Evolutionary conservation across 768 basidiomycete species (phyloP).

Genomic region (Boletus barrowsii): DNA sequence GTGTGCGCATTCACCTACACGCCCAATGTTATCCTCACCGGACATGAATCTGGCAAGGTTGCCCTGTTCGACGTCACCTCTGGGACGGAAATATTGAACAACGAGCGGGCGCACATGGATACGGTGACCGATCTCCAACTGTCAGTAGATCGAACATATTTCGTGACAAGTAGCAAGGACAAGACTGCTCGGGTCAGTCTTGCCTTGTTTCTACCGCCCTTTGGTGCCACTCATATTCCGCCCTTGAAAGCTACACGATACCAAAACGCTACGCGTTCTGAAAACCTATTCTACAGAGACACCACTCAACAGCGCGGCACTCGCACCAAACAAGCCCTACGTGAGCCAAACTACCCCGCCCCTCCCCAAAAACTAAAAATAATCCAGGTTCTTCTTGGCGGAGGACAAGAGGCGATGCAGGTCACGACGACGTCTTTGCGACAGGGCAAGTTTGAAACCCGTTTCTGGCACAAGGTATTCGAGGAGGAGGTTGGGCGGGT

Average conservation of each 20-base stretch:
- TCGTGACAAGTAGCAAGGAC: conserved; percentile 95
- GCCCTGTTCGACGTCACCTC: conserved; percentile 86
- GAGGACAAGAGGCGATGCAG: conserved; percentile 96
- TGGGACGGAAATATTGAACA: conserved; percentile 78
- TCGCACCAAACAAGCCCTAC: conserved; percentile 82
- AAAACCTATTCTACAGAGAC: conserved; percentile 94
- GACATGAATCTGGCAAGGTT: conserved; percentile 95
- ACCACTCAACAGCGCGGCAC: conserved; percentile 89
- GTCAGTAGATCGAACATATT: conserved; percentile 87
- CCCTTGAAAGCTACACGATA: conserved; percentile 71
- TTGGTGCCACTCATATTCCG: background rate
- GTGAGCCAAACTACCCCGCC: conserved; percentile 43
- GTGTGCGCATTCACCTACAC: conserved; percentile 88
- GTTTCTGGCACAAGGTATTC: conserved; percentile 97
- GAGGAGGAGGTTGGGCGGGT: conserved; percentile 97
- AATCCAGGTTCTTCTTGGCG: conserved; percentile 79
- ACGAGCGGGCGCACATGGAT: conserved; percentile 87
- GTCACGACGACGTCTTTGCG: conserved; percentile 93
- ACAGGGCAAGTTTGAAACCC: conserved; percentile 96
- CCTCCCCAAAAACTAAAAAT: background rate
- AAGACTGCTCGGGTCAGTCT: conserved; percentile 82
- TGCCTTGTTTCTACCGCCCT: background rate
- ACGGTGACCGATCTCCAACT: conserved; percentile 91
- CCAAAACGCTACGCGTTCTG: conserved; percentile 82
- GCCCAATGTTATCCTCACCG: conserved; percentile 80